Evolutionary conservation across 108 stramenopile genomes (phyloP).

Genomic region (Skeletonema potamos): DNA sequence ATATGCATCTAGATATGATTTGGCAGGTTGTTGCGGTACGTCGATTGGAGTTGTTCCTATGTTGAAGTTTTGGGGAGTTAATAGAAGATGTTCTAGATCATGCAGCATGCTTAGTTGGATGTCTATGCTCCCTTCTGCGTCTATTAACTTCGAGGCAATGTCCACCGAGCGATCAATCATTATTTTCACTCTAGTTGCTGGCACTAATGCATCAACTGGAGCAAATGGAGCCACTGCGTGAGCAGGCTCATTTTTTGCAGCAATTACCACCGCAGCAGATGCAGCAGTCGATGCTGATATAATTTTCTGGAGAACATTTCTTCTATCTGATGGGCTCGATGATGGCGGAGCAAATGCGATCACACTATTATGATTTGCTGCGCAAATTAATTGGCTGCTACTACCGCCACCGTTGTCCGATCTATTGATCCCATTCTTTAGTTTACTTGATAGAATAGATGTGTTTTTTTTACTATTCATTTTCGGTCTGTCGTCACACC

Average conservation of each 20-base stretch:
- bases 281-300: neutral
- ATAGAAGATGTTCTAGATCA: slow-evolving; percentile 40
- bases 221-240: slow-evolving; percentile 43
- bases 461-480: too few species aligned
- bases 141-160: slow-evolving; percentile 17
- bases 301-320: neutral
- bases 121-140: neutral
- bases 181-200: slow-evolving; percentile 46
- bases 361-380: too few species aligned
- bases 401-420: too few species aligned
- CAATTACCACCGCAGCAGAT: neutral
- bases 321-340: neutral
- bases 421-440: too few species aligned
- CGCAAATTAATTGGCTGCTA: too few species aligned
- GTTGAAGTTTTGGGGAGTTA: slow-evolving; percentile 47
- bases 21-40: slow-evolving; percentile 35
- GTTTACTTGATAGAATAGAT: too few species aligned
- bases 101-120: neutral
- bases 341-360: neutral
- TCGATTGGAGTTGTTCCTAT: slow-evolving; percentile 19
- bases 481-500: too few species aligned
- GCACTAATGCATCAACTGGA: slow-evolving; percentile 47
- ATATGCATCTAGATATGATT: slow-evolving; percentile 49
- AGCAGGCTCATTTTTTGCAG: neutral
- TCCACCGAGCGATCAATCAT: slow-evolving; percentile 42